Evolutionary conservation across 2,329 filamentous ascomycete species (phyloP).

Genomic region (Cercospora zeae-maydis): DNA sequence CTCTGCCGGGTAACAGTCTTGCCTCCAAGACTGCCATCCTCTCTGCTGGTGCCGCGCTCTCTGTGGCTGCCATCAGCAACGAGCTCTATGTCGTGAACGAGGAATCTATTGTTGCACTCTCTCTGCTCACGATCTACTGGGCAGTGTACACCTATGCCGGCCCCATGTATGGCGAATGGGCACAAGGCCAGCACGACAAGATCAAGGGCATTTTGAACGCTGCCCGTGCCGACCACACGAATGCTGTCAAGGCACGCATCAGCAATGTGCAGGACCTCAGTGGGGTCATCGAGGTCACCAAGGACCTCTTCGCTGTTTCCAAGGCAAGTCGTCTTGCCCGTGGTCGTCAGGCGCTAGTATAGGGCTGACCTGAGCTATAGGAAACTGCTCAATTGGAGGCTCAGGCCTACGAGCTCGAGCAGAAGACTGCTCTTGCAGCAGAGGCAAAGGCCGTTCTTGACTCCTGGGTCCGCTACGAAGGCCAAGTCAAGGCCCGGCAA

Average conservation of each 20-base stretch:
- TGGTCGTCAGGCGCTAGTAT: background rate
- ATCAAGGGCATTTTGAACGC: slow-evolving; percentile 93
- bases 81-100: slow-evolving; percentile 99
- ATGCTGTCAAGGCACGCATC: slow-evolving; percentile 92
- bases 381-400: slow-evolving; percentile 97
- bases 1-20: slow-evolving; percentile 86
- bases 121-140: slow-evolving; percentile 87
- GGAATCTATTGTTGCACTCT: slow-evolving; percentile 92
- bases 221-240: slow-evolving; percentile 89
- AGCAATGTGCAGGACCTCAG: slow-evolving; percentile 91
- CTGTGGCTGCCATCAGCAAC: slow-evolving; percentile 95
- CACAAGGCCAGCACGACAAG: slow-evolving; percentile 81
- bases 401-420: slow-evolving; percentile 94
- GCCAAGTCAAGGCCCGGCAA: slow-evolving; percentile 97
- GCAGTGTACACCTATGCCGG: slow-evolving; percentile 91
- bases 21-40: slow-evolving; percentile 96
- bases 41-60: slow-evolving; percentile 84
- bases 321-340: slow-evolving; percentile 61
- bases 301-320: slow-evolving; percentile 93
- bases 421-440: slow-evolving; percentile 83
- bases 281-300: slow-evolving; percentile 93
- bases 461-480: slow-evolving; percentile 98
- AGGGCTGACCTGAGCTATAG: slow-evolving; percentile 46
- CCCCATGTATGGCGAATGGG: slow-evolving; percentile 89
- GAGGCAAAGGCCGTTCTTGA: slow-evolving; percentile 96